phyloP scores from a whole-genome alignment of 176 grass and related monocot genomes.

The Musa acuminata region DNA sequence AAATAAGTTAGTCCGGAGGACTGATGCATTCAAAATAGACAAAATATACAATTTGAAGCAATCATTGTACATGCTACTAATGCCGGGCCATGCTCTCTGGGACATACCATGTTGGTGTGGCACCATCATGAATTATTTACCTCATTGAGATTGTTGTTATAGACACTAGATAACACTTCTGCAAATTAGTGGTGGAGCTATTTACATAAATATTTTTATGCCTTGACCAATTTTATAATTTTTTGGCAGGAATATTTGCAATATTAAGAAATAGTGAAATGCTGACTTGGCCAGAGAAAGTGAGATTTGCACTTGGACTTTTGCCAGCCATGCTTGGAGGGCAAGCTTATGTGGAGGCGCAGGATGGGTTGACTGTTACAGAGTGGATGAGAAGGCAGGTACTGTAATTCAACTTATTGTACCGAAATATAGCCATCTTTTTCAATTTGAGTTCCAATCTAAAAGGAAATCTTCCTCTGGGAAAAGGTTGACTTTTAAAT shows the following conservation, averaged over 20 bases:
- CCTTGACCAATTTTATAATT: slow-evolving; percentile 7
- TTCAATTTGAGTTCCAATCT: not conserved
- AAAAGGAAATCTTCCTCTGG: not conserved
- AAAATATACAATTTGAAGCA: not conserved
- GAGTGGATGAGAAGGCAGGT: slow-evolving; percentile 97
- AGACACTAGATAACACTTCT: too few relatives aligned
- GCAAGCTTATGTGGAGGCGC: slow-evolving; percentile 95
- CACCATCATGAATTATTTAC: too few relatives aligned
- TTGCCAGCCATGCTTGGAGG: slow-evolving; percentile 85
- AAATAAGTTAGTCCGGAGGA: too few relatives aligned
- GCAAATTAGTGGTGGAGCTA: too few relatives aligned
- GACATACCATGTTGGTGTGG: not conserved
- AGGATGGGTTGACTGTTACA: slow-evolving; percentile 79
- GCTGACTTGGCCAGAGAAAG: slow-evolving; percentile 96
- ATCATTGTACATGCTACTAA: not conserved
- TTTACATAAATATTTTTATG: not conserved
- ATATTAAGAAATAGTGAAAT: slow-evolving; percentile 96
- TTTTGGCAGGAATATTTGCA: slow-evolving; percentile 77
- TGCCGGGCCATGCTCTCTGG: not conserved
- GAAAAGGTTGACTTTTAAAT: not conserved
- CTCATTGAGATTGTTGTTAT: too few relatives aligned
- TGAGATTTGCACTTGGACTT: slow-evolving; percentile 96
- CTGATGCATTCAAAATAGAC: too few relatives aligned
- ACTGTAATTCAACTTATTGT: not conserved
- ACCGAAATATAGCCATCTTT: not conserved